Percentiles rank a stretch among this genome's conserved stretches.
Conservation (phyloP, 2,329 filamentous ascomycete species). For the Pyricularia sp. region DNA sequence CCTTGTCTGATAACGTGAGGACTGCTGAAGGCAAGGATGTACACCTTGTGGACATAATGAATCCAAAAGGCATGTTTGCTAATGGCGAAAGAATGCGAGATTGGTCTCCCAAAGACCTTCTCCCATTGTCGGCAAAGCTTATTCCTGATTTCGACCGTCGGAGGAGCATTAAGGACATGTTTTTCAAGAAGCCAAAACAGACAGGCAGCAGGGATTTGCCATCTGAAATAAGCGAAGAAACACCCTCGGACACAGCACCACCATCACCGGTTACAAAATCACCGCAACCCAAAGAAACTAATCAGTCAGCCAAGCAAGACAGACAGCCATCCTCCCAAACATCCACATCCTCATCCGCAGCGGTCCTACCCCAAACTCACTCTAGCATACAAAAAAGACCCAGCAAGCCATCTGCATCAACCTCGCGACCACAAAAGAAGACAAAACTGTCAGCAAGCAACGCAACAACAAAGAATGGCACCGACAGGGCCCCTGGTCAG, state of each 20-base stretch:
- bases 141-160: conserved; percentile 81
- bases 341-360: not conserved
- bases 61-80: conserved; percentile 58
- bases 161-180: conserved; percentile 87
- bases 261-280: not conserved
- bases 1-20: conserved; percentile 50
- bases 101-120: conserved; percentile 52
- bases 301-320: not conserved
- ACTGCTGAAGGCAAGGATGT: conserved; percentile 31
- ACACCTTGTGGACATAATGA: conserved; percentile 61
- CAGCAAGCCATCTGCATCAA: conserved; percentile 1
- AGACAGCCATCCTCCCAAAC: not conserved
- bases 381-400: not conserved
- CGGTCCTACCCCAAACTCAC: not conserved
- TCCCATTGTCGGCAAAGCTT: conserved; percentile 66
- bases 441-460: conserved; percentile 23
- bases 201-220: not conserved
- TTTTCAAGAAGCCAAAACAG: conserved; percentile 42
- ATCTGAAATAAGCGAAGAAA: not conserved
- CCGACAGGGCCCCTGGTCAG: not conserved
- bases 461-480: conserved; percentile 4
- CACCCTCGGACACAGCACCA: not conserved
- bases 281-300: not conserved
- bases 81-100: conserved; percentile 51
- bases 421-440: conserved; percentile 28